Conservation (phyloP, 306 rosid genomes). For the Senna siamea region DNA sequence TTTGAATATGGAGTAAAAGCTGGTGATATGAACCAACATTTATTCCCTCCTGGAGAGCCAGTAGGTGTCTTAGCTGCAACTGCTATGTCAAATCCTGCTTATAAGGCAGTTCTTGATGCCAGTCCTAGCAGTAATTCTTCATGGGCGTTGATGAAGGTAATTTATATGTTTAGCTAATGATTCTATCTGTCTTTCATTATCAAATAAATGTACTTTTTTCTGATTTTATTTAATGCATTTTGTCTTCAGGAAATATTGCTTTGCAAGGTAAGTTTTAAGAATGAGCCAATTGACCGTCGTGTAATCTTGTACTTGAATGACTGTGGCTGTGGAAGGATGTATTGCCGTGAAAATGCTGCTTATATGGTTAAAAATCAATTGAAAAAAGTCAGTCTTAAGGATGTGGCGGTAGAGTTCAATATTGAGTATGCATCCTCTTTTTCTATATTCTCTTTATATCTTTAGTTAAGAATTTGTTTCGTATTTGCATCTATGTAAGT, state of each 20-base stretch:
- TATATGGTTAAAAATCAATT: constrained; percentile 78
- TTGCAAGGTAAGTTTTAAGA: constrained; percentile 77
- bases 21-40: constrained; percentile 47
- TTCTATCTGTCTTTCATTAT: not conserved
- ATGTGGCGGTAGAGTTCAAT: constrained; percentile 72
- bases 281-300: constrained; percentile 78
- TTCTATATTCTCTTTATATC: constrained; percentile 11
- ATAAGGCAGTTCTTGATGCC: constrained; percentile 94
- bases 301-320: constrained; percentile 76
- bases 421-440: constrained; percentile 72
- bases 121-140: constrained; percentile 90
- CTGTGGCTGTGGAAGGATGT: constrained; percentile 76
- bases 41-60: constrained; percentile 96
- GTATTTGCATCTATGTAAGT: not conserved
- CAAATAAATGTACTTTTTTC: not conserved
- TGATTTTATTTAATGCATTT: constrained; percentile 11
- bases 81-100: constrained; percentile 97
- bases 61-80: constrained; percentile 98
- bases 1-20: constrained; percentile 71
- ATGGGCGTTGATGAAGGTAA: constrained; percentile 98
- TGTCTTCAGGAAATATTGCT: constrained; percentile 81
- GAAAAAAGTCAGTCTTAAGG: constrained; percentile 81
- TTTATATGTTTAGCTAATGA: constrained; percentile 13
- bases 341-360: constrained; percentile 83
- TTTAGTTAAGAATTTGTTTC: not conserved